Conservation (phyloP, 2,329 filamentous ascomycete species). For the Calonectria multiphialidica region DNA sequence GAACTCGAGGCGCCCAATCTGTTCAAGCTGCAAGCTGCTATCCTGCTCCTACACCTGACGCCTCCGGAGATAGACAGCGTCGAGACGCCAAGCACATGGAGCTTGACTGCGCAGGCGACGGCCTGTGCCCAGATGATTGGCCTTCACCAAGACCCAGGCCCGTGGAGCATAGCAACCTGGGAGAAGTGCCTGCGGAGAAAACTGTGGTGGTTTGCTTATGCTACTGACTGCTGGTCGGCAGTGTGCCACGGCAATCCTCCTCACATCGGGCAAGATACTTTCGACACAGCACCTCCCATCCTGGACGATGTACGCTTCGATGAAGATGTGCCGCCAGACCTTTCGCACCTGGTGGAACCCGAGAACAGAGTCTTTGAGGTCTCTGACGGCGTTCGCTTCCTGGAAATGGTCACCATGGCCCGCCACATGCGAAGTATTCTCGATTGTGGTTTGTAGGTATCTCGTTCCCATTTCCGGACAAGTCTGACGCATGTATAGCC, state of each 20-base stretch:
- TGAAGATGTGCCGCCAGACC: conserved; percentile 54
- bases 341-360: conserved; percentile 50
- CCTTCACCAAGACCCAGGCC: conserved; percentile 56
- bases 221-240: conserved; percentile 58
- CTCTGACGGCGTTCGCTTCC: conserved; percentile 52
- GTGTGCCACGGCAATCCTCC: conserved; percentile 61
- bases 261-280: conserved; percentile 55
- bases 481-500: conserved; percentile 25
- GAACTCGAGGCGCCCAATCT: conserved; percentile 62
- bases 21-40: conserved; percentile 59
- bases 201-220: conserved; percentile 59
- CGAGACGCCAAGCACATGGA: conserved; percentile 60
- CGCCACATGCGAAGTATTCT: conserved; percentile 48
- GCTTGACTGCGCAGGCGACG: conserved; percentile 56
- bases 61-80: conserved; percentile 59
- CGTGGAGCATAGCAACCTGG: conserved; percentile 56
- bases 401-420: conserved; percentile 49
- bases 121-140: conserved; percentile 60
- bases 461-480: not conserved
- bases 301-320: conserved; percentile 57
- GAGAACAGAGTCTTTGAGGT: conserved; percentile 47
- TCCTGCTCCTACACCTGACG: conserved; percentile 59
- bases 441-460: conserved; percentile 50
- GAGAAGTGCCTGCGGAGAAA: conserved; percentile 58
- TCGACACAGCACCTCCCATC: conserved; percentile 52